phyloP scores from a whole-genome alignment of 2,329 filamentous ascomycete species.

The Fusarium floridanum region DNA sequence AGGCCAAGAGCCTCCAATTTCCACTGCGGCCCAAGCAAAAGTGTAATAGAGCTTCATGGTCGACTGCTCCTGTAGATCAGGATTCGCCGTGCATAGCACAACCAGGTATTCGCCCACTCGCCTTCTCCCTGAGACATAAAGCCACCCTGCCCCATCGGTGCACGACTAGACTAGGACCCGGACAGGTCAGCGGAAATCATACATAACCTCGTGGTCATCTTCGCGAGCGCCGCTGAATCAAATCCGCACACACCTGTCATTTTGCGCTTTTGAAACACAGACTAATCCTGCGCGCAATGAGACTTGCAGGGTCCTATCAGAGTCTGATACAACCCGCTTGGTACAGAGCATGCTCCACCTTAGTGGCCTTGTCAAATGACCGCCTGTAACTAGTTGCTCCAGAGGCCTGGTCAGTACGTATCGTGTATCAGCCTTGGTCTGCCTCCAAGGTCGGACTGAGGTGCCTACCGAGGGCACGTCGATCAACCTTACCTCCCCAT shows the following conservation, averaged over 20 bases:
- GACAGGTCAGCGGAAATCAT: conserved; percentile 8
- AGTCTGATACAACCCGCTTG: conserved; percentile 3
- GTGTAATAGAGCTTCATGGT: not conserved
- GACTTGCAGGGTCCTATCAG: conserved; percentile 10
- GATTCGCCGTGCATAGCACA: conserved; percentile 1
- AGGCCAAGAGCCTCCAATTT: not conserved
- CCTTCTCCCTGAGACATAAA: conserved; percentile 28
- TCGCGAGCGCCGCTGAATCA: conserved; percentile 16
- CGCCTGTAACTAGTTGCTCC: conserved; percentile 7
- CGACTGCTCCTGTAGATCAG: not conserved
- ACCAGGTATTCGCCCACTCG: not conserved
- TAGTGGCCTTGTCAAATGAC: conserved; percentile 9
- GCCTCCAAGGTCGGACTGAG: conserved; percentile 4
- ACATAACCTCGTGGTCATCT: conserved; percentile 7
- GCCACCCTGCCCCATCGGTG: conserved; percentile 19
- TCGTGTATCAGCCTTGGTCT: conserved; percentile 17
- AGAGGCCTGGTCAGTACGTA: conserved; percentile 18
- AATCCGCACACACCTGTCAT: not conserved
- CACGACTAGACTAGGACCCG: conserved; percentile 17
- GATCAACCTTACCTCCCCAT: conserved; percentile 21
- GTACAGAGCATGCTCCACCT: conserved; percentile 5
- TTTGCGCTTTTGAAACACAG: conserved; percentile 9
- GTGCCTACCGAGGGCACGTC: conserved; percentile 6
- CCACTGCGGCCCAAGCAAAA: not conserved
- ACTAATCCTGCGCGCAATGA: conserved; percentile 9